Evolutionary conservation across 495 filamentous ascomycete genomes (phyloP), one percentile per base, ranked within the genome.

Genomic region (Aspergillus bridgeri): DNA sequence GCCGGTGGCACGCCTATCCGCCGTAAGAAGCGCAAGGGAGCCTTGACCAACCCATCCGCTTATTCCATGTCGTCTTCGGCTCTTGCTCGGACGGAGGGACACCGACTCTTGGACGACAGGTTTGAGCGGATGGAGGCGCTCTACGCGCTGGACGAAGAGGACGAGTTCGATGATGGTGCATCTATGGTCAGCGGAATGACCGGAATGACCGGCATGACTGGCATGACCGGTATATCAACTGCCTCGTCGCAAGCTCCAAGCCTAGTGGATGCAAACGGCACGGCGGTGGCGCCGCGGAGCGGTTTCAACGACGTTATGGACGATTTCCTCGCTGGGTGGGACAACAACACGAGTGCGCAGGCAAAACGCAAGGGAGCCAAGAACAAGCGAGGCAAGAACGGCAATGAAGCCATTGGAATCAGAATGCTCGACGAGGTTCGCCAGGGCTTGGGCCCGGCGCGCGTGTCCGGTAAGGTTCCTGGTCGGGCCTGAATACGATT

Each of bases 1-100:
- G 67, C 53, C 11, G 77, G 77, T 0, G 90, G 87, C 20, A 89
- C 88, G 0, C 91, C 89, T 5, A 88, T 81, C 43, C 84, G 89
- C 2, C 77, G 79, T 33, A 98, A 96, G 83, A 95, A 93, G 83
- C 83, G 91, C 58, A 94, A 92, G 72, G 91, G 91, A 47, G 92
- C 94, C 19, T 69, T 94, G 69, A 97, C 94, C 20, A 90, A 88
- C 64, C 89, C 88, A 1, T 93, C 93, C 6, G 81, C 83, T 17
- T 98, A 96, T 75, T 96, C 91, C n/a, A 99, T 98, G 95, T 92
- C 88, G 0, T 96, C 90, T 6, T 96, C 94, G 0, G 87, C 92
- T 0, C 78, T 98, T 6, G 83, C 87, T 20, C 84, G 95, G 44
- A 98, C 93, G 2, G 94, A 96, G 59, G 90, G 91, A n/a, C 81